Conservation (phyloP, 345 rosid species). For the Carallia brachiata region DNA sequence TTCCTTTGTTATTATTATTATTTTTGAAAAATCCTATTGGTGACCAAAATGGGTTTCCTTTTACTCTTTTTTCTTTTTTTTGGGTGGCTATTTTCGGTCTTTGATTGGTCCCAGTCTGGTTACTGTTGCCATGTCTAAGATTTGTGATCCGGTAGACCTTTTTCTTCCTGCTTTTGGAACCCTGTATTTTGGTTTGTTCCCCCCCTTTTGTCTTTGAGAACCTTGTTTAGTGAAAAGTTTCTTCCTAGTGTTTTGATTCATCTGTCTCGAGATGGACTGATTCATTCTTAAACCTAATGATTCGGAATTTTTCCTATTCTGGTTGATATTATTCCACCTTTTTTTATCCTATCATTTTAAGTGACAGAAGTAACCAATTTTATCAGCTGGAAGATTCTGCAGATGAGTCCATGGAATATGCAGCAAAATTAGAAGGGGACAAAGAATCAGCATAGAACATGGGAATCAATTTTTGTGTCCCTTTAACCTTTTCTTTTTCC, state of each 20-base stretch:
- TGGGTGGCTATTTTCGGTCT: not conserved
- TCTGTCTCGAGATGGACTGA: constrained; percentile 29
- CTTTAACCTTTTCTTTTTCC: not conserved
- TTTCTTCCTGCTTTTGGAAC: constrained; percentile 50
- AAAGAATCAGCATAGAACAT: not conserved
- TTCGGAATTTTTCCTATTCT: constrained; percentile 27
- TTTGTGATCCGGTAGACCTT: constrained; percentile 19
- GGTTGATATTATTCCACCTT: constrained; percentile 21
- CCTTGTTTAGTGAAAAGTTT: constrained; percentile 39
- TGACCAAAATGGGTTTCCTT: constrained; percentile 17
- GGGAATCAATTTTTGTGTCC: not conserved
- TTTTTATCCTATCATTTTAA: constrained; percentile 21
- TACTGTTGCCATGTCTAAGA: constrained; percentile 17
- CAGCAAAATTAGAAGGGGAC: not conserved
- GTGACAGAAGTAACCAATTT: constrained; percentile 8
- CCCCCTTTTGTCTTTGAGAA: constrained; percentile 50
- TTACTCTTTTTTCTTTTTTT: constrained; percentile 6
- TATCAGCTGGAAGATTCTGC: constrained; percentile 17
- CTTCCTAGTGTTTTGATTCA: constrained; percentile 39
- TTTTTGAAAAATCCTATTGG: constrained; percentile 11
- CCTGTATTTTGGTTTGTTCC: constrained; percentile 62
- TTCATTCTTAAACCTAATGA: constrained; percentile 25
- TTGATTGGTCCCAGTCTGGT: constrained; percentile 21
- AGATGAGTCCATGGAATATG: not conserved
- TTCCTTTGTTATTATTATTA: too few relatives aligned